These are phyloP conservation scores for Rostrohypoxylon terebratum DNA, from an alignment of 495 filamentous ascomycete genomes.

Conservation along the genomic window DNA sequence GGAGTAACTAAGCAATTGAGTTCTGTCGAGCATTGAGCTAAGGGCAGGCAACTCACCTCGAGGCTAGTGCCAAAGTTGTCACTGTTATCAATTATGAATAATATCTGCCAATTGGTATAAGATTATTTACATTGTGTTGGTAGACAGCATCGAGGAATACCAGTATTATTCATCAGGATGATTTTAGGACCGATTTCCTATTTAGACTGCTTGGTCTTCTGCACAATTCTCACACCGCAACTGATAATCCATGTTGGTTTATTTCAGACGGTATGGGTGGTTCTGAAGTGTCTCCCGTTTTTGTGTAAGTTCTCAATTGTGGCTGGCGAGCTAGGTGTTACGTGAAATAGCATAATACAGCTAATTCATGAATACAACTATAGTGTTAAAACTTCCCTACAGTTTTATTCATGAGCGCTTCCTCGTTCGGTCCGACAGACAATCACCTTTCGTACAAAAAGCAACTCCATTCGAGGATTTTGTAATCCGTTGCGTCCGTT, in stretches of 20 bases:
- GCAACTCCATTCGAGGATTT: constrained; percentile 78
- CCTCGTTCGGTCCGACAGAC: constrained; percentile 56
- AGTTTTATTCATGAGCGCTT: constrained; percentile 69
- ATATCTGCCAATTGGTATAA: background rate
- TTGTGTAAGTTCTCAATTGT: constrained; percentile 63
- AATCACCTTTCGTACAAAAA: constrained; percentile 70
- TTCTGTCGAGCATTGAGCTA: background rate
- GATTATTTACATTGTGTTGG: constrained; percentile 1
- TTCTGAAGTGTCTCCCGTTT: constrained; percentile 73
- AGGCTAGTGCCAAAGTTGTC: constrained; percentile 16
- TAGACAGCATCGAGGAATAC: background rate
- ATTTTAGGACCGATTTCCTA: constrained; percentile 75
- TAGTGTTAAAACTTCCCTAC: constrained; percentile 69
- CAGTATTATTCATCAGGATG: constrained; percentile 45
- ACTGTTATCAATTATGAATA: constrained; percentile 18
- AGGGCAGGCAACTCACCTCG: background rate
- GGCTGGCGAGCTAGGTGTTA: background rate
- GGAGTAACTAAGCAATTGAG: background rate
- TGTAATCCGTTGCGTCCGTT: constrained; percentile 78
- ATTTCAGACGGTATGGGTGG: constrained; percentile 64
- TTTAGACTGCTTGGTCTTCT: constrained; percentile 76
- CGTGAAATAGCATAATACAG: background rate
- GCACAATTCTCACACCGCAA: constrained; percentile 72
- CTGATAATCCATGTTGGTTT: constrained; percentile 71
- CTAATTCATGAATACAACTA: constrained; percentile 23